Evolutionary conservation across 345 rosid species (phyloP).

Genomic region (Brassica cretica): DNA sequence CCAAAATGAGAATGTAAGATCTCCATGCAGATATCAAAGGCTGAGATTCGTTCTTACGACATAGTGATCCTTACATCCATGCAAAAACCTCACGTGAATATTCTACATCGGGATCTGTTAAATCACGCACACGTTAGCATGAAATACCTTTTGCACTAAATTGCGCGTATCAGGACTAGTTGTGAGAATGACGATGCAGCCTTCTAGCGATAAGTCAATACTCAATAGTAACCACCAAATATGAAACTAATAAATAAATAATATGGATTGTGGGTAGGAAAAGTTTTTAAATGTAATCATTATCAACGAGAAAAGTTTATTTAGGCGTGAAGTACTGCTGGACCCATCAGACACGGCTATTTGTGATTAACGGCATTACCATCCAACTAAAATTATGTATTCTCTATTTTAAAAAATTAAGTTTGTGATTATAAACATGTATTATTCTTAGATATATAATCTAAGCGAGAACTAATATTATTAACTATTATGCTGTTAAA

Average conservation of each 20-base stretch:
- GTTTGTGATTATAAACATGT: not conserved
- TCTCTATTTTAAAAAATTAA: not conserved
- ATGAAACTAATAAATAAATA: not conserved
- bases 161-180: slow-evolving; percentile 16
- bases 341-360: slow-evolving; percentile 18
- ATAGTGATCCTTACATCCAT: slow-evolving; percentile 6
- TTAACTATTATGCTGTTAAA: not conserved
- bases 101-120: slow-evolving; percentile 46
- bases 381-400: not conserved
- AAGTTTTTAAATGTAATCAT: slow-evolving; percentile 9
- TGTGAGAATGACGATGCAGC: slow-evolving; percentile 26
- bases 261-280: not conserved
- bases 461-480: not conserved
- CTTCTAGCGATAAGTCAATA: slow-evolving; percentile 14
- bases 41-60: slow-evolving; percentile 18
- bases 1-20: slow-evolving; percentile 6
- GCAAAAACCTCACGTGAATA: slow-evolving; percentile 47
- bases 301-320: not conserved
- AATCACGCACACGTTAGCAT: not conserved
- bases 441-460: not conserved
- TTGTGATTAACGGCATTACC: slow-evolving; percentile 3
- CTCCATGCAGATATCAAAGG: slow-evolving; percentile 36
- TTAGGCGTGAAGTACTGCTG: slow-evolving; percentile 40
- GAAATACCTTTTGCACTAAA: not conserved
- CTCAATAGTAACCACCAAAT: slow-evolving; percentile 2